Evolutionary conservation across 306 rosid genomes (phyloP), one percentile per base, ranked within the genome.

Genomic region (Begonia masoniana): DNA sequence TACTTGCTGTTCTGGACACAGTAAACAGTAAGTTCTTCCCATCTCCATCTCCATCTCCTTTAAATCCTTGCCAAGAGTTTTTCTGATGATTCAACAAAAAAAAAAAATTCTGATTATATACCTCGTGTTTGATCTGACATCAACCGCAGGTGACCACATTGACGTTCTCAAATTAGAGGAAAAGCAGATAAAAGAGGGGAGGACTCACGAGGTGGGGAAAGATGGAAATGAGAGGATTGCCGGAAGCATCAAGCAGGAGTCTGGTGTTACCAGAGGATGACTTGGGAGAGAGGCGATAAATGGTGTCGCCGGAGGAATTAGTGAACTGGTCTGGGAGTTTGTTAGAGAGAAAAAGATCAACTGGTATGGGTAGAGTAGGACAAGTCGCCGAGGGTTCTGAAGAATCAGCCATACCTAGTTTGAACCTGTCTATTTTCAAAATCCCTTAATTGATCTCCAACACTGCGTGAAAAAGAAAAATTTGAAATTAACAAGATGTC

Each of bases 381-480:
- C 73, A 61, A 21, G 53, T 66, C 2, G n/a, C n/a, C 12, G 61
- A 10, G 19, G 62, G 46, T 16, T 19, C 67, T 10, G 77, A 46
- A n/a, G 59, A 23, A 52, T 52, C 36, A 43, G 65, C 65, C 65
- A 59, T 59, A 4, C 15, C 45, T 23, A 10, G 10, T 49, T 45
- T 45, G 1, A 45, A 45, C 8, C 39, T 6, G 39, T 3, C 24
- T 21, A 21, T 75, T 78, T 51, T 60, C 74, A 57, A 91, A 81
- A 65, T 91, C 96, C 1, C 77, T 69, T 78, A 92, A 31, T 73
- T 85, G 71, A 91, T 86, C 75, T 91, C 84, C 49, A 91, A 65
- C 96, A 94, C 95, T 85, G 41, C 49, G 61, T 58, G 54, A 17
- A 50, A 49, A 4, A 10, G 19, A 11, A 10, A 10, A 10, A 15